phyloP scores from a whole-genome alignment of 805 yeast genomes.

The Hanseniaspora hatyaiensis region DNA sequence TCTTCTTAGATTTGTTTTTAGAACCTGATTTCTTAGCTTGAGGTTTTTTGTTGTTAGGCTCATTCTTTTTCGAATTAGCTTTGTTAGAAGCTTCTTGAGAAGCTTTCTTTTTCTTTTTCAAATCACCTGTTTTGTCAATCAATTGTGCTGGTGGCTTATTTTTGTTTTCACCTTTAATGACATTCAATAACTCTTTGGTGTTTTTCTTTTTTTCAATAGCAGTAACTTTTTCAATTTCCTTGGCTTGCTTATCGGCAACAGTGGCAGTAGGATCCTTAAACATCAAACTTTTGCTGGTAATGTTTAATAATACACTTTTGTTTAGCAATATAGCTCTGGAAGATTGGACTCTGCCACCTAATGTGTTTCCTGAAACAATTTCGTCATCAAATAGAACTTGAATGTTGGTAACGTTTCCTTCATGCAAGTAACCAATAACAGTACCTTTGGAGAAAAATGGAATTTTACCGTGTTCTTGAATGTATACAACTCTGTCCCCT shows the following conservation, averaged over 20 bases:
- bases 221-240: slow-evolving; percentile 24
- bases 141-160: slow-evolving; percentile 16
- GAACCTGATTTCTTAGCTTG: slow-evolving; percentile 15
- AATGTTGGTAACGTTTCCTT: slow-evolving; percentile 43
- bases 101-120: slow-evolving; percentile 15
- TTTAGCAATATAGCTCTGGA: slow-evolving; percentile 79
- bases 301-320: slow-evolving; percentile 66
- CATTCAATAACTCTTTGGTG: slow-evolving; percentile 35
- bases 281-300: slow-evolving; percentile 62
- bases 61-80: not conserved
- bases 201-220: slow-evolving; percentile 25
- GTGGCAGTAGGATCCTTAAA: slow-evolving; percentile 45
- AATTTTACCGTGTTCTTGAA: slow-evolving; percentile 78
- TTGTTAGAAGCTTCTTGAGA: not conserved
- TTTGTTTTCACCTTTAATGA: slow-evolving; percentile 31
- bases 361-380: slow-evolving; percentile 66
- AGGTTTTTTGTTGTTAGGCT: not conserved
- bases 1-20: too few relatives aligned
- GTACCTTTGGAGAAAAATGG: slow-evolving; percentile 84
- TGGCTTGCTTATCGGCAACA: slow-evolving; percentile 27
- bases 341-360: slow-evolving; percentile 65
- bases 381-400: slow-evolving; percentile 78
- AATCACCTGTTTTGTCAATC: slow-evolving; percentile 11
- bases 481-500: slow-evolving; percentile 83
- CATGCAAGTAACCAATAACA: slow-evolving; percentile 62